A percentile compares a stretch with the other conserved stretches of the same genome.
Evolutionary conservation across 2,329 filamentous ascomycete genomes (phyloP).

Genomic region (Microdochium bolleyi): DNA sequence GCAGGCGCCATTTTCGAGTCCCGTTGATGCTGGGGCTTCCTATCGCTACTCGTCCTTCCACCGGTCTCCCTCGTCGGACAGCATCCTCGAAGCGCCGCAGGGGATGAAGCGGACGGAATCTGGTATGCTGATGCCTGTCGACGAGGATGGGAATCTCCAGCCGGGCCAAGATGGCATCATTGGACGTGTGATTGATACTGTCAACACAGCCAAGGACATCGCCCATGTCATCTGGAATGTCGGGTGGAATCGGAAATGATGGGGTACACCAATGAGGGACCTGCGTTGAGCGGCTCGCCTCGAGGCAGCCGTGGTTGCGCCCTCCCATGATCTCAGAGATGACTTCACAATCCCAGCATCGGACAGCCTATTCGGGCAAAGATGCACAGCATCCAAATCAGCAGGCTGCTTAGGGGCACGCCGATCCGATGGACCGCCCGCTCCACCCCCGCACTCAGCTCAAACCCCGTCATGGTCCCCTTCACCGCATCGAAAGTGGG

Average conservation of each 20-base stretch:
- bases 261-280: neutral
- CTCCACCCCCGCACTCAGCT: neutral
- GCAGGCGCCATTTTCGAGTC: conserved; percentile 17
- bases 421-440: neutral
- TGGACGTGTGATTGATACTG: conserved; percentile 73
- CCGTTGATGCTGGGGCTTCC: conserved; percentile 8
- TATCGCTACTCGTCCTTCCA: conserved; percentile 25
- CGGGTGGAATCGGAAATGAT: conserved; percentile 48
- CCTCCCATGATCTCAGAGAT: neutral
- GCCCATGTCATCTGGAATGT: conserved; percentile 67
- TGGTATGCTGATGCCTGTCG: conserved; percentile 87
- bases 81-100: conserved; percentile 40
- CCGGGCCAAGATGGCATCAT: conserved; percentile 53
- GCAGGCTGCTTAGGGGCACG: neutral
- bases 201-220: conserved; percentile 65
- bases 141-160: conserved; percentile 58
- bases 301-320: neutral
- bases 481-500: neutral
- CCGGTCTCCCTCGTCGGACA: conserved; percentile 39
- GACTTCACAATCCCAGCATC: neutral
- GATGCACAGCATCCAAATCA: neutral
- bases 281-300: neutral
- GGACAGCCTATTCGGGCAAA: neutral
- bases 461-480: too few species aligned
- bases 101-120: conserved; percentile 73